These are phyloP conservation scores for Flaveria trinervia DNA, from an alignment of 129 eudicot genomes.

Conservation along the genomic window DNA sequence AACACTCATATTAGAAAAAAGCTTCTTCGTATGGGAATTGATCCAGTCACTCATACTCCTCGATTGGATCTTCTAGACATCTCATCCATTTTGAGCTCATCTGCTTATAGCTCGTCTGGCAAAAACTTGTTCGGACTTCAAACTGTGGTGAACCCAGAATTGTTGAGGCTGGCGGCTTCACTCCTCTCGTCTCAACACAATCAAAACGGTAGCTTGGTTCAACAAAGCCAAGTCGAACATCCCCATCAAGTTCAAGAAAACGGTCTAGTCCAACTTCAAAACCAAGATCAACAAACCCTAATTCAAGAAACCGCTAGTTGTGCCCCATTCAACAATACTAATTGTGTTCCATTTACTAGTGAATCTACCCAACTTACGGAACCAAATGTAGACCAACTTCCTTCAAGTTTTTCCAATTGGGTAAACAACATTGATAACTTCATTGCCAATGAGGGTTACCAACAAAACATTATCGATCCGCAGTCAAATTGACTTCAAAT, in stretches of 20 bases:
- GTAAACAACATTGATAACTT: constrained; percentile 41
- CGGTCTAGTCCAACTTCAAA: constrained; percentile 39
- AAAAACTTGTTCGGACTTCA: constrained; percentile 53
- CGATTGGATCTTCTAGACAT: constrained; percentile 72
- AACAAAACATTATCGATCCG: constrained; percentile 37
- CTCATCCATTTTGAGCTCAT: constrained; percentile 45
- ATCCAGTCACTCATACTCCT: constrained; percentile 73
- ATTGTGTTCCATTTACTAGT: constrained; percentile 36
- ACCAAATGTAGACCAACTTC: constrained; percentile 44
- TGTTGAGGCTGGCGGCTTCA: constrained; percentile 65
- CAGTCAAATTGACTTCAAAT: constrained; percentile 32
- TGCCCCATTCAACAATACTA: constrained; percentile 35
- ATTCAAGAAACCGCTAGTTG: constrained; percentile 39
- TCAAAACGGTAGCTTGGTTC: constrained; percentile 38
- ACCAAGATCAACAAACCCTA: constrained; percentile 51
- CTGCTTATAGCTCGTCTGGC: constrained; percentile 5
- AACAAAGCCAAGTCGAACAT: constrained; percentile 26
- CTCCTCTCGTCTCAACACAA: constrained; percentile 51
- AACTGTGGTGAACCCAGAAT: constrained; percentile 55
- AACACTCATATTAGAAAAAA: constrained; percentile 75
- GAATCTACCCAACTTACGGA: constrained; percentile 48
- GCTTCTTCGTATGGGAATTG: constrained; percentile 87
- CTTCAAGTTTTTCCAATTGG: constrained; percentile 43
- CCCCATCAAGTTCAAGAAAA: constrained; percentile 38
- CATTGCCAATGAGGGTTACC: constrained; percentile 40